Conservation (phyloP, 2,329 filamentous ascomycete species). For the Thielaviopsis euricoi region DNA sequence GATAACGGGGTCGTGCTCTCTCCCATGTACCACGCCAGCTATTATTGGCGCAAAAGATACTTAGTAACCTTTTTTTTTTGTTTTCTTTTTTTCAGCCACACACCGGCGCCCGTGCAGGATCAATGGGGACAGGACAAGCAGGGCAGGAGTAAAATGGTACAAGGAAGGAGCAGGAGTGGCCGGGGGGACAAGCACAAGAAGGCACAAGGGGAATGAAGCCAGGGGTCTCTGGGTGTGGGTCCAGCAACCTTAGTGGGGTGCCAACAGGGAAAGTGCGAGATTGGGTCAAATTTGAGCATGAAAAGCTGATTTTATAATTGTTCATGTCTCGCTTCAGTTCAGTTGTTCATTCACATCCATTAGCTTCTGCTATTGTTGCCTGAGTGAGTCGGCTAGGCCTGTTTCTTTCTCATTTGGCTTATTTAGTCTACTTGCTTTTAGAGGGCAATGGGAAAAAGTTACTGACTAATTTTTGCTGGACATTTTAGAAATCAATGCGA, state of each 20-base stretch:
- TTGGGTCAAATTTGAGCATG: background rate
- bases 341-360: no score
- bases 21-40: background rate
- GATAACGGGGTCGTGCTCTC: background rate
- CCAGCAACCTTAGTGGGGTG: background rate
- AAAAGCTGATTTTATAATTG: background rate
- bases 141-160: background rate
- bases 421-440: no score
- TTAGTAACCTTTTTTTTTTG: background rate
- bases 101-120: background rate
- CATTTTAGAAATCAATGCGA: no score
- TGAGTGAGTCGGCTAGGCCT: no score
- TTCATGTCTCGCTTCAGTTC: no score
- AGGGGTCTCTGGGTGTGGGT: background rate
- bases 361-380: no score
- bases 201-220: background rate
- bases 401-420: no score
- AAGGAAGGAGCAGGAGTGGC: background rate
- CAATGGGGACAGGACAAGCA: background rate
- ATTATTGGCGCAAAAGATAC: background rate
- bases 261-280: background rate
- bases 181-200: background rate
- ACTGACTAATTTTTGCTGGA: no score
- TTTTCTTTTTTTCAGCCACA: background rate
- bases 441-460: no score